Conservation (phyloP, 2,329 filamentous ascomycete genomes). For the Diaporthe ilicicola region DNA sequence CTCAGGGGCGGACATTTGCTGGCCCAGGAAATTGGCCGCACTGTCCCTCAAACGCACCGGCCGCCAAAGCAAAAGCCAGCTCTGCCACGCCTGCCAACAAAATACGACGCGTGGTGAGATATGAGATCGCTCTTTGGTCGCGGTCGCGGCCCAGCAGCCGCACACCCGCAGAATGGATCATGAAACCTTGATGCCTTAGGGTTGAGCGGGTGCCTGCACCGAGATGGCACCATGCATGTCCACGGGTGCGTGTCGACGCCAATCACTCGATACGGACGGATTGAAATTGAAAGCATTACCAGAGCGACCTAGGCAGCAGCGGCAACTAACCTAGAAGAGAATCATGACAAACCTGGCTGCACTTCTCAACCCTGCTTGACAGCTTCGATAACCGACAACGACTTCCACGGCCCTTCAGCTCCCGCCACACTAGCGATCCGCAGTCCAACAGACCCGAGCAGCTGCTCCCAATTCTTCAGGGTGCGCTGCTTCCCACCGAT, state of each 20-base stretch:
- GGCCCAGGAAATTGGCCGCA: constrained; percentile 22
- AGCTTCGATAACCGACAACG: constrained; percentile 32
- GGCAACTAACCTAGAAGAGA: too few relatives aligned
- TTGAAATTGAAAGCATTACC: background rate
- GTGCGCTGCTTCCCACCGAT: constrained; percentile 46
- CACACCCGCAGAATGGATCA: background rate
- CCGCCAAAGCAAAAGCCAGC: background rate
- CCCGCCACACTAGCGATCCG: constrained; percentile 37
- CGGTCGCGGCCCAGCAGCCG: background rate
- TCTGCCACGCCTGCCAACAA: background rate
- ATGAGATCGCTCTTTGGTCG: background rate
- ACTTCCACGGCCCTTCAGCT: constrained; percentile 21
- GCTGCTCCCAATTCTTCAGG: constrained; percentile 37
- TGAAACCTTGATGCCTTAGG: constrained; percentile 9
- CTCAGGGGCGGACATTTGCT: constrained; percentile 11
- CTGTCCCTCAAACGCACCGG: constrained; percentile 13
- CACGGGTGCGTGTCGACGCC: background rate
- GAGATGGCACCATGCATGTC: background rate
- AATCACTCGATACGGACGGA: background rate
- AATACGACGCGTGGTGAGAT: background rate
- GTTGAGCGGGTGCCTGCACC: background rate
- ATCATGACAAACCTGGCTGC: background rate
- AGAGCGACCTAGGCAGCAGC: too few relatives aligned
- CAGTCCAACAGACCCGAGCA: constrained; percentile 40
- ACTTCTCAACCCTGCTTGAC: background rate